Conservation (phyloP, 805 yeast genomes). For the Lachancea thermotolerans region DNA sequence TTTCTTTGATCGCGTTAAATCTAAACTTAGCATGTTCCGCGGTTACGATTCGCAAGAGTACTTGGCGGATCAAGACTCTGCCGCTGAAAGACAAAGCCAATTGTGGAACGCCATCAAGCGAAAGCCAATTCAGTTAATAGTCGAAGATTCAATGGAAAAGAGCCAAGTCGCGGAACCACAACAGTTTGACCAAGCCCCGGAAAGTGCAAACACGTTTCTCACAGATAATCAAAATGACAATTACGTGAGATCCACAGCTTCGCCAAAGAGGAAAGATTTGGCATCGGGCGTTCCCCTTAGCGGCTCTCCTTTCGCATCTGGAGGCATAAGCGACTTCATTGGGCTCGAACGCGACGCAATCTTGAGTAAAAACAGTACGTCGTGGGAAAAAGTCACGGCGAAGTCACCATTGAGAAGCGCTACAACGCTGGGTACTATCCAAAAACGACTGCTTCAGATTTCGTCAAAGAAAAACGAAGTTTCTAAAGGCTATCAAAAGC, state of each 20-base stretch:
- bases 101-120: conserved; percentile 9
- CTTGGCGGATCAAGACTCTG: conserved; percentile 1
- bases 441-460: conserved; percentile 14
- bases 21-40: conserved; percentile 7
- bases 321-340: conserved; percentile 4
- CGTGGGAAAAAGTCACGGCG: conserved; percentile 4
- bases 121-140: conserved; percentile 5
- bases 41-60: conserved; percentile 1
- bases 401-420: conserved; percentile 6
- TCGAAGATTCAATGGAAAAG: neutral
- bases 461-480: conserved; percentile 17
- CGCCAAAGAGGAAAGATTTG: conserved; percentile 2
- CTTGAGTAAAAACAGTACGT: neutral
- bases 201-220: conserved; percentile 24
- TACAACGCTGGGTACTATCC: conserved; percentile 14
- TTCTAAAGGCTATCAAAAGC: conserved; percentile 15
- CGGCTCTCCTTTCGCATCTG: conserved; percentile 8
- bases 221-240: conserved; percentile 18
- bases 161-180: neutral
- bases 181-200: conserved; percentile 3
- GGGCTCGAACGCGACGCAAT: conserved; percentile 5
- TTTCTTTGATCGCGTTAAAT: conserved; percentile 9
- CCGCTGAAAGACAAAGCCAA: conserved; percentile 7
- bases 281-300: conserved; percentile 5
- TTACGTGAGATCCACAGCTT: neutral